A percentile compares a stretch with the other conserved stretches of the same genome.
These are phyloP conservation scores for Monilinia laxa DNA, from an alignment of 2,329 filamentous ascomycete genomes.

Conservation along the genomic window DNA sequence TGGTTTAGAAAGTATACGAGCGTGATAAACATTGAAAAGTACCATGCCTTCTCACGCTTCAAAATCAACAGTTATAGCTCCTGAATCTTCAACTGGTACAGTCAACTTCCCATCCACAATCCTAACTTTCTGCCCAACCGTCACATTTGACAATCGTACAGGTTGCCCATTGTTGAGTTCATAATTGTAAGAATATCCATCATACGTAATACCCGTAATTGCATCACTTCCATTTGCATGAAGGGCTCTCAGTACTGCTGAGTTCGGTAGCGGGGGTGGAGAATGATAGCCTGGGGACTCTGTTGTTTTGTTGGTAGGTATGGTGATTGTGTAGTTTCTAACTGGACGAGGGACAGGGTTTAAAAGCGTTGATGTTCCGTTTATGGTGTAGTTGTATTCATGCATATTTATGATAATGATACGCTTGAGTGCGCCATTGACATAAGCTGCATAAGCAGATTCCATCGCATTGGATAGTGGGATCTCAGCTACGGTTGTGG, in stretches of 20 bases:
- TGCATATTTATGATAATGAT: constrained; percentile 58
- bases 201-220: constrained; percentile 59
- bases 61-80: constrained; percentile 40
- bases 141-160: constrained; percentile 55
- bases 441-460: constrained; percentile 58
- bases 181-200: constrained; percentile 61
- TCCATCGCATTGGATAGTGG: constrained; percentile 44
- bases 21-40: too few species aligned
- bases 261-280: constrained; percentile 24
- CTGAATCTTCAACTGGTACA: constrained; percentile 46
- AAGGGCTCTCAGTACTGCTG: constrained; percentile 49
- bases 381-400: constrained; percentile 58
- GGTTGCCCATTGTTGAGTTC: constrained; percentile 56
- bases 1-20: too few species aligned
- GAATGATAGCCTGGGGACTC: background rate
- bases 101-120: constrained; percentile 43
- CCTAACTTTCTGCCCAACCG: constrained; percentile 48
- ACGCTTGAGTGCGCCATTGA: constrained; percentile 45
- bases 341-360: constrained; percentile 40
- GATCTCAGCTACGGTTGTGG: constrained; percentile 51
- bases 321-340: constrained; percentile 46
- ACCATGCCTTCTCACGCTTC: background rate
- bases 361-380: constrained; percentile 40
- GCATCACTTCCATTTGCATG: constrained; percentile 63
- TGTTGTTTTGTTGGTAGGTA: constrained; percentile 33